Base-by-base conservation (phyloP, 2,329 filamentous ascomycete species). In the Xylariaceae sp. region DNA sequence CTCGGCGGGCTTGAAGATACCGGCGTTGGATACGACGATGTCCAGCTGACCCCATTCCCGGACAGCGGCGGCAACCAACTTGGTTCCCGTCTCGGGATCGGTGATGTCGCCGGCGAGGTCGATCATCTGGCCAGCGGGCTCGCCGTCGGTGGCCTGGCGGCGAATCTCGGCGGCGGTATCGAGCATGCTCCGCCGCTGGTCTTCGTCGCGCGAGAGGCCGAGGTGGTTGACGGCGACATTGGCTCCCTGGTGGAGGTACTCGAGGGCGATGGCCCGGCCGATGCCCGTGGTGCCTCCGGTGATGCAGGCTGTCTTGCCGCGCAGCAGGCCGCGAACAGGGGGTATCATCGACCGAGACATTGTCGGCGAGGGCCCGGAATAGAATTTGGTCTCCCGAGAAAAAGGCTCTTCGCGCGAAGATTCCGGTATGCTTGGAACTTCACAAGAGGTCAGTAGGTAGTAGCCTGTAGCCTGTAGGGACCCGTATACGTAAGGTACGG, bases 231-330 rank as follows among this genome's bases (percentile, higher is more conserved):
- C 75, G 18, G 83, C 77, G 21, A 93, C 83, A 54, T 75, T 72
- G 46, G 82, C 83, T 44, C 87, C 87, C 48, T 93, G 84, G 4
- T 71, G 68, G 33, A 90, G 65, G 56, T 85, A 93, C 49, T 80
- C 80, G 32, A 94, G 70, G 27, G 82, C 78, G 43, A 94, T 93
- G 47, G 87, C 88, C 44, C 84, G 75, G 33, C 88, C 88, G 49
- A 94, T 94, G 35, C 87, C 87, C 1, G 86, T 93, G 3, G 82
- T 80, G 37, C 84, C 87, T 43, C 88, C 87, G 0, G 87, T 94
- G 51, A 94, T 87, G 55, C 87, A 83, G 59, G 85, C 85, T 10
- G 80, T 81, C 60, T 92, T 93, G 57, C 75, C 76, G 34, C 63
- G 55, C 36, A 93, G 76, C 47, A 92, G 70, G 45, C 21, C 21